Conservation (phyloP, 2,329 filamentous ascomycete genomes). For the Ophiocordyceps camponoti-leonardi region DNA sequence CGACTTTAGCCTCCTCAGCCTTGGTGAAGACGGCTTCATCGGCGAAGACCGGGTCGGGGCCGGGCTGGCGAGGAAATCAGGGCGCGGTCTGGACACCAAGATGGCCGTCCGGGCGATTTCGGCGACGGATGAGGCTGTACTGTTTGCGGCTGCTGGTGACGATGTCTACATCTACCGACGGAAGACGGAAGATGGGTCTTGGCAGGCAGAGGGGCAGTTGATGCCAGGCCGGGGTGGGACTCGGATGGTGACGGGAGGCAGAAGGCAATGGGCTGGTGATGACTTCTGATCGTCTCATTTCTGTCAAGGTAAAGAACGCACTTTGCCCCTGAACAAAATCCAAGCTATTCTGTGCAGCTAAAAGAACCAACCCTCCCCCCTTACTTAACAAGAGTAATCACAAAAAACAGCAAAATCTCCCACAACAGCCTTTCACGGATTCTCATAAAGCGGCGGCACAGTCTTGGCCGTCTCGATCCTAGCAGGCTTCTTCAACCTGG, state of each 20-base stretch:
- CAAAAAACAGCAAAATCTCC: too few relatives aligned
- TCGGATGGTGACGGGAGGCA: background rate
- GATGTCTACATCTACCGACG: conserved; percentile 5
- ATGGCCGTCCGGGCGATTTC: conserved; percentile 3
- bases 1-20: conserved; percentile 6
- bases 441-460: too few relatives aligned
- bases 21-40: conserved; percentile 2
- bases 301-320: too few relatives aligned
- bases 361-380: too few relatives aligned
- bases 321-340: too few relatives aligned
- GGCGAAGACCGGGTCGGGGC: conserved; percentile 5
- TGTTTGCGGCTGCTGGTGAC: conserved; percentile 6
- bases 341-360: too few relatives aligned
- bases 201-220: conserved; percentile 2
- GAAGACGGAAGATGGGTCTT: conserved; percentile 2
- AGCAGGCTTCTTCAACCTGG: too few relatives aligned
- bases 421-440: too few relatives aligned
- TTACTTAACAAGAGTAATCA: too few relatives aligned
- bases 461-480: too few relatives aligned
- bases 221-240: background rate
- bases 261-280: too few relatives aligned
- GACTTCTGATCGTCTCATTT: too few relatives aligned
- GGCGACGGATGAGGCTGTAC: conserved; percentile 4
- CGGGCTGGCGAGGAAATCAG: conserved; percentile 1
- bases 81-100: conserved; percentile 2